These are phyloP conservation scores for Dioscorea cayenensis DNA, from an alignment of 116 monocot species.

Conservation along the genomic window DNA sequence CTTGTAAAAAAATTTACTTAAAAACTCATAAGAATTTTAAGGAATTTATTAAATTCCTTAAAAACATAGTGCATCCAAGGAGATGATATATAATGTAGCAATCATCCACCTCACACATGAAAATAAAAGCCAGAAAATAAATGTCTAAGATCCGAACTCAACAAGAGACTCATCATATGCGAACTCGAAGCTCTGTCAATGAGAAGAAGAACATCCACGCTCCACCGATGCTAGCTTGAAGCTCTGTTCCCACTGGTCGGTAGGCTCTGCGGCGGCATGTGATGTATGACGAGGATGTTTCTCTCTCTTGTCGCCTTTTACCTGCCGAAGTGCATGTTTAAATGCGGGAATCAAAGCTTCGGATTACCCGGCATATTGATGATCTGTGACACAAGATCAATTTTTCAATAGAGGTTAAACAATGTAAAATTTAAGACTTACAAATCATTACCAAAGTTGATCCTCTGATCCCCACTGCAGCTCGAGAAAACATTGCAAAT, in stretches of 20 bases:
- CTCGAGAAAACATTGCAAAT: conserved; percentile 86
- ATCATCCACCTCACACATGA: too few relatives aligned
- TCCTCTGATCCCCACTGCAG: conserved; percentile 83
- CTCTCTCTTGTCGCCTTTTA: conserved; percentile 94
- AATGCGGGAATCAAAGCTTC: conserved; percentile 65
- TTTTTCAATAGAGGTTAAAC: background rate
- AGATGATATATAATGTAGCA: too few relatives aligned
- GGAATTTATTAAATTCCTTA: too few relatives aligned
- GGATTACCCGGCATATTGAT: conserved; percentile 98
- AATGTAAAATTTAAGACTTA: background rate
- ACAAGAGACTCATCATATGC: too few relatives aligned
- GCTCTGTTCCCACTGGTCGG: conserved; percentile 80
- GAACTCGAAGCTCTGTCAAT: conserved; percentile 11
- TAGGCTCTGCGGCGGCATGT: conserved; percentile 44
- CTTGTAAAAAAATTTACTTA: too few relatives aligned
- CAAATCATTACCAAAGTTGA: conserved; percentile 64
- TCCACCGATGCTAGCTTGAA: conserved; percentile 32
- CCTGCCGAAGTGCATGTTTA: conserved; percentile 80
- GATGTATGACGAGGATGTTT: conserved; percentile 91
- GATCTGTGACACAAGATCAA: conserved; percentile 31
- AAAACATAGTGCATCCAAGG: too few relatives aligned
- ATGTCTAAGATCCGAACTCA: too few relatives aligned
- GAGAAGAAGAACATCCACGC: conserved; percentile 48
- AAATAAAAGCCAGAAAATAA: too few relatives aligned
- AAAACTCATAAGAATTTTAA: too few relatives aligned